Base-by-base conservation (phyloP, 164 flowering plant species). In the Aristolochia fimbriata region DNA sequence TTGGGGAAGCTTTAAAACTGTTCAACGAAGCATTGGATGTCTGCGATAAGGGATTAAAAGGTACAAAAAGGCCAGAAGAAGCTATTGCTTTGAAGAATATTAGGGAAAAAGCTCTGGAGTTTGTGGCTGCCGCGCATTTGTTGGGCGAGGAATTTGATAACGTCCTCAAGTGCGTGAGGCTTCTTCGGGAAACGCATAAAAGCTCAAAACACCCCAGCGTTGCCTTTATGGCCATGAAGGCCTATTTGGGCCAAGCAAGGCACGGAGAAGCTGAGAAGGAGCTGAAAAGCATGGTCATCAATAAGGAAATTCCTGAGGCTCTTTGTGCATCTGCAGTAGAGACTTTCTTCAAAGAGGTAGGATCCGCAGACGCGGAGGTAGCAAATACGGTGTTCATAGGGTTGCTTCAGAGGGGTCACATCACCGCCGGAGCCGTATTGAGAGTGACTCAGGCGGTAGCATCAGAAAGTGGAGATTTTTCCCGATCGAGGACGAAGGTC, bases 271-370 rank as follows among this genome's bases (percentile, higher is more conserved):
- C 99, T 0, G 99, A 94, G 88, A 83, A 82, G 75, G 99, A 94
- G 80, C 76, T 94, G 70, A 81, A 80, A 71, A 78, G 81, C 0
- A 81, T 90, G 91, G 88, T 80, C 5, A 68, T 64, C 23, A 79
- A 81, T 65, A 82, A 83, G 71, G 97, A 82, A 31, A 74, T 87
- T 64, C 96, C 97, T 0, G 97, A 93, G 72, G 74, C 76, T 15
- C 77, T 90, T 68, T 93, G 97, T 91, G 78, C 86, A 14, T 82
- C 95, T 1, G 94, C 99, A 14, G 81, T 88, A 51, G 97, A 90
- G 68, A 79, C 83, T 0, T 93, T 81, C 57, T 86, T 90, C 56
- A 76, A 82, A 68, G 82, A 78, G 19, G 84, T 81, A 1, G 97
- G 96, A 27, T 71, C 76, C 11, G 92, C 90, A 0, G 96, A 88